Evolutionary conservation across 2,329 filamentous ascomycete genomes (phyloP).

Genomic region (Epichloe bromicola): DNA sequence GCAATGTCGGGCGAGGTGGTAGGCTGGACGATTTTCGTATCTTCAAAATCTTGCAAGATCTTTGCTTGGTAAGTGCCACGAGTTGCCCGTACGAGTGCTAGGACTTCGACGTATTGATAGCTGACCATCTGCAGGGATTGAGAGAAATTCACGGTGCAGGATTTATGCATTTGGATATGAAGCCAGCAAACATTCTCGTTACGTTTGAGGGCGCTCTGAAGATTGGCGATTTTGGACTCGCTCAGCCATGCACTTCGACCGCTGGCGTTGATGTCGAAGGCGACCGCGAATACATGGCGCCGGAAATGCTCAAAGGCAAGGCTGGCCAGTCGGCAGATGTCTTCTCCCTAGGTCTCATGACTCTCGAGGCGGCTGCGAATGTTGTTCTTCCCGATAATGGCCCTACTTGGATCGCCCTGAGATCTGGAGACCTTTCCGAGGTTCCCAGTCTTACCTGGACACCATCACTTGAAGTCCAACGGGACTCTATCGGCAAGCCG

Average conservation of each 20-base stretch:
- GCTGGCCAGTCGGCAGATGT: constrained; percentile 88
- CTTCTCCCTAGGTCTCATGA: constrained; percentile 87
- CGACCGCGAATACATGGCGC: constrained; percentile 90
- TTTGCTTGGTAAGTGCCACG: constrained; percentile 54
- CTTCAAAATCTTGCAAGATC: constrained; percentile 91
- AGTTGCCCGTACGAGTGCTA: not conserved
- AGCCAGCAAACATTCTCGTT: constrained; percentile 74
- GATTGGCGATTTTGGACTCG: constrained; percentile 78
- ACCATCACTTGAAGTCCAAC: constrained; percentile 53
- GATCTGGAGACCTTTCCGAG: constrained; percentile 79
- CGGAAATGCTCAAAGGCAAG: constrained; percentile 75
- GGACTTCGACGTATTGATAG: not conserved
- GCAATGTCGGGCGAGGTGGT: constrained; percentile 69
- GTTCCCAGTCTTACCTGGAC: constrained; percentile 80
- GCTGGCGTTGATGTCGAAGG: constrained; percentile 78
- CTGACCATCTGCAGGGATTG: constrained; percentile 48
- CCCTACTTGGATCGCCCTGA: constrained; percentile 75
- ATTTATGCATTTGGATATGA: constrained; percentile 75
- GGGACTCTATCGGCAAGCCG: constrained; percentile 52
- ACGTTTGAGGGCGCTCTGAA: constrained; percentile 71
- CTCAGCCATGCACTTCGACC: constrained; percentile 63
- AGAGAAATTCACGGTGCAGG: constrained; percentile 81
- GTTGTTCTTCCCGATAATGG: constrained; percentile 90
- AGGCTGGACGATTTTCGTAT: constrained; percentile 93
- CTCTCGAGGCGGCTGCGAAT: constrained; percentile 89